Conservation (phyloP, 257 asterid genomes). For the Prunella vulgaris region DNA sequence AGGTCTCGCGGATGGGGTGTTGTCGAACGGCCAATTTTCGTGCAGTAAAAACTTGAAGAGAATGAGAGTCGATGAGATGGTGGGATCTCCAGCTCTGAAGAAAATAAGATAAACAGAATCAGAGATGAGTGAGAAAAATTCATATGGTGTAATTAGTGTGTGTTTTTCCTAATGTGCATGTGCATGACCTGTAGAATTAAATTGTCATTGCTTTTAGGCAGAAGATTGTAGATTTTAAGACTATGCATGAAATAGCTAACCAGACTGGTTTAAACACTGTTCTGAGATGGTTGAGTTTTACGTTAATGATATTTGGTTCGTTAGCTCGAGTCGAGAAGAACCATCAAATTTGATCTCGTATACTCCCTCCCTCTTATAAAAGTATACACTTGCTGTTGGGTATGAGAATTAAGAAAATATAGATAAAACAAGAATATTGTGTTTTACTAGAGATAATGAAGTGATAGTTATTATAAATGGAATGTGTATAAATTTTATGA, state of each 20-base stretch:
- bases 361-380: too few species aligned
- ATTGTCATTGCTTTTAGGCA: background rate
- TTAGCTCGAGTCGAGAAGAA: too few species aligned
- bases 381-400: too few species aligned
- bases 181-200: background rate
- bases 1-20: conserved; percentile 25
- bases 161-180: background rate
- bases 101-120: conserved; percentile 28
- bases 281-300: too few species aligned
- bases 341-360: too few species aligned
- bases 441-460: too few species aligned
- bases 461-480: too few species aligned
- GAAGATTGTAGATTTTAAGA: background rate
- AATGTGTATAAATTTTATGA: too few species aligned
- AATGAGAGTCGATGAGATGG: conserved; percentile 43
- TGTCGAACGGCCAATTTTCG: background rate
- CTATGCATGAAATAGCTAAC: background rate
- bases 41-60: conserved; percentile 44
- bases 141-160: background rate
- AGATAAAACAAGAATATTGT: too few species aligned
- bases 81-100: conserved; percentile 35
- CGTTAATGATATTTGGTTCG: too few species aligned
- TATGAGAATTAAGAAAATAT: too few species aligned
- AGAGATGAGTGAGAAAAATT: background rate
- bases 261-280: background rate